These are phyloP conservation scores for Porphyrellus cyaneotinctus DNA, from an alignment of 768 basidiomycete species.

Conservation along the genomic window DNA sequence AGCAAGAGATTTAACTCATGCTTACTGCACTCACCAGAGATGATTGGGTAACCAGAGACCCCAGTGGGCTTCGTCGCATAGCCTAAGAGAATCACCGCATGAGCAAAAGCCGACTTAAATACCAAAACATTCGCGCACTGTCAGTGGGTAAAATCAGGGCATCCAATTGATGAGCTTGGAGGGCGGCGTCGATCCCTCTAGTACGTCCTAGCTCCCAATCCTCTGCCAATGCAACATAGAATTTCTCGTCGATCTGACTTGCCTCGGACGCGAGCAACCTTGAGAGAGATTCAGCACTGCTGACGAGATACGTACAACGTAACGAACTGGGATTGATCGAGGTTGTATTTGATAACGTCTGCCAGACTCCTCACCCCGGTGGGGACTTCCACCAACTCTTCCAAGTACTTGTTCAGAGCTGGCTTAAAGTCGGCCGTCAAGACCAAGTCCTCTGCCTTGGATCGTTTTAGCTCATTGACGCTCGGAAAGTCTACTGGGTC, in stretches of 20 bases:
- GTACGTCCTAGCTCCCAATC: conserved; percentile 48
- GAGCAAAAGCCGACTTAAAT: background rate
- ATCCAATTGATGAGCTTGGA: conserved; percentile 45
- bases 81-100: conserved; percentile 8
- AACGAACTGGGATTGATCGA: conserved; percentile 37
- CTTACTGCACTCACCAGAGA: conserved; percentile 46
- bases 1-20: background rate
- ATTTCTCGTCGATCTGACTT: conserved; percentile 37
- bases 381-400: conserved; percentile 47
- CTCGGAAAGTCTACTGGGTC: conserved; percentile 63
- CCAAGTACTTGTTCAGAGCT: conserved; percentile 41
- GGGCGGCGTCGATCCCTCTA: conserved; percentile 50
- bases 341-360: conserved; percentile 57
- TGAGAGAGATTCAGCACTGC: conserved; percentile 4
- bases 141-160: conserved; percentile 49
- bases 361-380: conserved; percentile 56
- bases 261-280: conserved; percentile 24
- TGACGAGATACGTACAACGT: background rate
- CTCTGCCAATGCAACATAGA: conserved; percentile 42
- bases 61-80: conserved; percentile 38
- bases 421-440: conserved; percentile 58
- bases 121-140: conserved; percentile 20
- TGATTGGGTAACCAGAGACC: conserved; percentile 62
- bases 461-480: conserved; percentile 42
- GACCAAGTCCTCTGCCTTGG: conserved; percentile 53